Conservation (phyloP, 1,139 yeast genomes). For the Debaryomyces sp. region DNA sequence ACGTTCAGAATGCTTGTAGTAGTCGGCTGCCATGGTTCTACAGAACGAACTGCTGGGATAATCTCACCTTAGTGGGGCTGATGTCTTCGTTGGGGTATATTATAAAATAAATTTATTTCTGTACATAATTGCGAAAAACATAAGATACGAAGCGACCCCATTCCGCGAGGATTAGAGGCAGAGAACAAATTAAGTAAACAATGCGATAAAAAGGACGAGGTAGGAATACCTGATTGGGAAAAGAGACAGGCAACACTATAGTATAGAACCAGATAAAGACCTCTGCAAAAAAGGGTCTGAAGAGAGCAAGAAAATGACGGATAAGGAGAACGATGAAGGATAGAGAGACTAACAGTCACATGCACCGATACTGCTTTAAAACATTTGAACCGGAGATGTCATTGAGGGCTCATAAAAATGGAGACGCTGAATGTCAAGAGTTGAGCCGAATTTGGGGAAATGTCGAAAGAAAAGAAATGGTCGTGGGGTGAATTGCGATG, state of each 20-base stretch:
- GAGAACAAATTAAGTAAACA: not conserved
- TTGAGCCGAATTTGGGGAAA: not conserved
- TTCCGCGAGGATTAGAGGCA: not conserved
- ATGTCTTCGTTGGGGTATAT: not conserved
- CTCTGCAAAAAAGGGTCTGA: not conserved
- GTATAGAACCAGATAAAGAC: not conserved
- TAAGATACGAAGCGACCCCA: not conserved
- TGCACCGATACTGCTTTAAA: not conserved
- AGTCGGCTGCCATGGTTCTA: no score
- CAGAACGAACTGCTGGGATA: no score
- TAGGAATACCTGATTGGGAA: not conserved
- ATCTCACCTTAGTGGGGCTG: not conserved
- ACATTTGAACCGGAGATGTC: not conserved
- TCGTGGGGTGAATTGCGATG: not conserved
- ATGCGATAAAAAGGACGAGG: not conserved
- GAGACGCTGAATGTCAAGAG: not conserved
- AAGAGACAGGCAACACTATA: not conserved
- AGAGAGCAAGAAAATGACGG: not conserved
- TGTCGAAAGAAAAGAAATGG: not conserved
- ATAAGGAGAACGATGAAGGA: no score
- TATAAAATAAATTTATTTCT: not conserved
- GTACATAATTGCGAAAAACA: not conserved
- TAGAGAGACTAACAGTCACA: not conserved
- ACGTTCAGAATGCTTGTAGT: no score
- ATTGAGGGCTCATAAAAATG: not conserved